Evolutionary conservation across 2,329 filamentous ascomycete species (phyloP).

Genomic region (Verticillium albo-atrum): DNA sequence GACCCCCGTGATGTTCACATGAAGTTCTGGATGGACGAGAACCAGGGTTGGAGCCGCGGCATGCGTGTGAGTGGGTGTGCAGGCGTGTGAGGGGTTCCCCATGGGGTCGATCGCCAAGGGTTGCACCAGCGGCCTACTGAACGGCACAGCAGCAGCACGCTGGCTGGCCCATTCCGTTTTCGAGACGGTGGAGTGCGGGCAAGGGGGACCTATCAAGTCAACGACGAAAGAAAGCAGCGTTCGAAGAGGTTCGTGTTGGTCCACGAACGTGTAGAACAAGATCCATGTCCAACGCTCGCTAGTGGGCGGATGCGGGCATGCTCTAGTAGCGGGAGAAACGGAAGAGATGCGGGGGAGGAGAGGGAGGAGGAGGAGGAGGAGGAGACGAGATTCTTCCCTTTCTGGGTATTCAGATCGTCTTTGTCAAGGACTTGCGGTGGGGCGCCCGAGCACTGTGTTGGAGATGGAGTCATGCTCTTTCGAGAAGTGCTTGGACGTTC

Average conservation of each 20-base stretch:
- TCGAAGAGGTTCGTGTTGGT: not conserved
- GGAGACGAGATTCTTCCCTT: constrained; percentile 5
- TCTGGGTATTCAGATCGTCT: constrained; percentile 13
- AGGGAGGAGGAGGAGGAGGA: not conserved
- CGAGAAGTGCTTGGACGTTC: not conserved
- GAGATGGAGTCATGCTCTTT: not conserved
- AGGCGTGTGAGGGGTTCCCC: not conserved
- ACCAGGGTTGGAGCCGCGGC: not conserved
- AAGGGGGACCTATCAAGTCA: not conserved
- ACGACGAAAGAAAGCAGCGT: not conserved
- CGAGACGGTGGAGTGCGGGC: not conserved
- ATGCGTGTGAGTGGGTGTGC: not conserved
- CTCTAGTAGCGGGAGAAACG: not conserved
- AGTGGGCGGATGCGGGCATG: not conserved
- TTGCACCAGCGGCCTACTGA: not conserved
- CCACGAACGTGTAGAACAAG: not conserved
- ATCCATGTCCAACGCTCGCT: not conserved
- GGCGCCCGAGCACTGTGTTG: not conserved
- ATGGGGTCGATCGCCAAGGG: not conserved
- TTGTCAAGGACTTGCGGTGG: not conserved
- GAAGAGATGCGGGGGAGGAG: not conserved
- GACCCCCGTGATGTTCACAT: not conserved
- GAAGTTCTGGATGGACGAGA: not conserved
- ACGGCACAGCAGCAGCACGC: not conserved
- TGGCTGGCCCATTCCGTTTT: not conserved